phyloP scores from a whole-genome alignment of 163 green algal genomes.

The Scenedesmus sp. region DNA sequence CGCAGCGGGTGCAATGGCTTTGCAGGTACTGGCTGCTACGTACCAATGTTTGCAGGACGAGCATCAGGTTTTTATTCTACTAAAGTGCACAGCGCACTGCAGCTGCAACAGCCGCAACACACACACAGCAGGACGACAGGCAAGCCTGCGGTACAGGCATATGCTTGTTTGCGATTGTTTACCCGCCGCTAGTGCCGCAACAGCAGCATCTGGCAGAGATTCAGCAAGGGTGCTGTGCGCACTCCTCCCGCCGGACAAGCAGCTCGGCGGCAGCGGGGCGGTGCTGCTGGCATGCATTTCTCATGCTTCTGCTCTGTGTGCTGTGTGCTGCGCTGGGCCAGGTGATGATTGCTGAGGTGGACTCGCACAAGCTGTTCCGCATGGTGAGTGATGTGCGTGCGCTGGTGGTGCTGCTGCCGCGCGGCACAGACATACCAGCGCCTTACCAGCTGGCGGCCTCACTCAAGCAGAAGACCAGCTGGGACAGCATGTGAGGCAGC shows the following conservation, averaged over 20 bases:
- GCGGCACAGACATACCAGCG: slow-evolving; percentile 56
- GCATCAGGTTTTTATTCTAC: no score
- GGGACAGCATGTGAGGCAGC: slow-evolving; percentile 56
- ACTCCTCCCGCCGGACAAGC: no score
- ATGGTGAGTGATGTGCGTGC: slow-evolving; percentile 61
- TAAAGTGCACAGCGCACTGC: no score
- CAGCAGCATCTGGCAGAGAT: not conserved
- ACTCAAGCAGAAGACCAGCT: slow-evolving; percentile 59
- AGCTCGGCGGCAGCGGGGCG: no score
- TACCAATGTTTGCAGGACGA: not conserved
- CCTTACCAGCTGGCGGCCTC: slow-evolving; percentile 71
- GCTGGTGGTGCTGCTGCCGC: slow-evolving; percentile 72
- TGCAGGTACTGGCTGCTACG: not conserved
- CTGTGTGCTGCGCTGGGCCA: slow-evolving; percentile 3
- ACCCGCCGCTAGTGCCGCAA: not conserved
- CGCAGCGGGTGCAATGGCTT: not conserved
- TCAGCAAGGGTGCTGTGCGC: no score
- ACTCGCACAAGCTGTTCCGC: slow-evolving; percentile 77
- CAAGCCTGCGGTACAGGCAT: no score
- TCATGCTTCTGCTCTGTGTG: not conserved
- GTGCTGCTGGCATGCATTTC: not conserved
- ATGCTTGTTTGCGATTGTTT: not conserved
- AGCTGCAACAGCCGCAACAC: not conserved
- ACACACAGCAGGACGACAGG: not conserved
- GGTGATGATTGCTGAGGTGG: slow-evolving; percentile 65